Evolutionary conservation across 768 basidiomycete genomes (phyloP).

Genomic region (Suillus fuscotomentosus): DNA sequence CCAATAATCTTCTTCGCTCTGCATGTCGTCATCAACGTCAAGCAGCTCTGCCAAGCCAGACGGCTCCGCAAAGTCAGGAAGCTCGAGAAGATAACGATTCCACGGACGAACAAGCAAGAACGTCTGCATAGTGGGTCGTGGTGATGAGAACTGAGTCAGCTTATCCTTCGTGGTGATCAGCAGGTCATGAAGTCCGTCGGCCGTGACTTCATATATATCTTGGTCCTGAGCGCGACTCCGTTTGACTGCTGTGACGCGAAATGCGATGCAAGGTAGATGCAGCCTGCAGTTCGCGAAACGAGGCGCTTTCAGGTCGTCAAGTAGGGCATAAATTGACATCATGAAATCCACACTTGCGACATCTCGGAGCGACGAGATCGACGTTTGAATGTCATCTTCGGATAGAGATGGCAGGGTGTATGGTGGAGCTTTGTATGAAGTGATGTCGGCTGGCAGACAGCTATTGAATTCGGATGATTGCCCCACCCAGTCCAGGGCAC

Average conservation of each 20-base stretch:
- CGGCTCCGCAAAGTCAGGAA: background rate
- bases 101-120: background rate
- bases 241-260: background rate
- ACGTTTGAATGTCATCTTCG: background rate
- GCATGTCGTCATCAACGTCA: background rate
- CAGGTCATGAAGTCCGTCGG: background rate
- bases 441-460: background rate
- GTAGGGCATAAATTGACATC: background rate
- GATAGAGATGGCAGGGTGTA: background rate
- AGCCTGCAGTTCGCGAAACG: background rate
- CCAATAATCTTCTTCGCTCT: background rate
- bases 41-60: background rate
- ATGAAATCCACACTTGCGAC: background rate
- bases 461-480: background rate
- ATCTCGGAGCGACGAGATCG: background rate
- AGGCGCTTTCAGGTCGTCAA: background rate
- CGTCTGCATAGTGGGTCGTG: background rate
- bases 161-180: background rate
- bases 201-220: background rate
- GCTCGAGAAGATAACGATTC: background rate
- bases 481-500: background rate
- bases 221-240: background rate
- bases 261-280: background rate
- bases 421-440: background rate
- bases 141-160: background rate